Evolutionary conservation across 371 early-diverging fungal species (phyloP).

Genomic region (Mortierella sp.): DNA sequence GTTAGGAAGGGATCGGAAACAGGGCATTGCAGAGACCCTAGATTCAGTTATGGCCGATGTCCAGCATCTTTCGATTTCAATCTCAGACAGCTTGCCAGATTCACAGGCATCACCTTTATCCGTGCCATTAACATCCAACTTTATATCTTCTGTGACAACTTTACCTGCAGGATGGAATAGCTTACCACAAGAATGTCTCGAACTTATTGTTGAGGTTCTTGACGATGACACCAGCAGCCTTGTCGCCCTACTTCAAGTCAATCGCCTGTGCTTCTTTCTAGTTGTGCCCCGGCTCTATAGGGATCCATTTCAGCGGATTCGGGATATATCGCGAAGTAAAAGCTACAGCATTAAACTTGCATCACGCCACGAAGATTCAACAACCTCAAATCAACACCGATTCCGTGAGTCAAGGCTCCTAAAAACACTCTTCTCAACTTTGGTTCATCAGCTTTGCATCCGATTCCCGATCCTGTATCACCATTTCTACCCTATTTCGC

Average conservation of each 20-base stretch:
- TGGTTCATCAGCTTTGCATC: slow-evolving; percentile 13
- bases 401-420: slow-evolving; percentile 18
- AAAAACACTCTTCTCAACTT: slow-evolving; percentile 18
- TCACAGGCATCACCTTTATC: background rate
- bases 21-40: background rate
- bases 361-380: background rate
- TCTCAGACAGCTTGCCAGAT: background rate
- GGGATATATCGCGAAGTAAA: slow-evolving; percentile 1
- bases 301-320: slow-evolving; percentile 29
- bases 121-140: background rate
- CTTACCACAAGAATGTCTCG: slow-evolving; percentile 32
- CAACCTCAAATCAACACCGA: background rate
- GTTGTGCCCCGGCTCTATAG: slow-evolving; percentile 27
- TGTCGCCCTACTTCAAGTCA: slow-evolving; percentile 25
- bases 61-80: background rate
- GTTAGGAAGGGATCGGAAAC: background rate
- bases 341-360: background rate
- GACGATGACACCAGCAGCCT: slow-evolving; percentile 22
- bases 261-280: slow-evolving; percentile 33
- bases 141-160: background rate
- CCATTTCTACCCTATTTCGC: slow-evolving; percentile 2
- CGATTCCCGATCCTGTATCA: background rate
- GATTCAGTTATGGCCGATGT: background rate
- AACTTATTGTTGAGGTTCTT: slow-evolving; percentile 16
- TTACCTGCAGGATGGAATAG: slow-evolving; percentile 17